phyloP scores from a whole-genome alignment of 2,329 filamentous ascomycete genomes.

The Gliomastix tumulicola region DNA sequence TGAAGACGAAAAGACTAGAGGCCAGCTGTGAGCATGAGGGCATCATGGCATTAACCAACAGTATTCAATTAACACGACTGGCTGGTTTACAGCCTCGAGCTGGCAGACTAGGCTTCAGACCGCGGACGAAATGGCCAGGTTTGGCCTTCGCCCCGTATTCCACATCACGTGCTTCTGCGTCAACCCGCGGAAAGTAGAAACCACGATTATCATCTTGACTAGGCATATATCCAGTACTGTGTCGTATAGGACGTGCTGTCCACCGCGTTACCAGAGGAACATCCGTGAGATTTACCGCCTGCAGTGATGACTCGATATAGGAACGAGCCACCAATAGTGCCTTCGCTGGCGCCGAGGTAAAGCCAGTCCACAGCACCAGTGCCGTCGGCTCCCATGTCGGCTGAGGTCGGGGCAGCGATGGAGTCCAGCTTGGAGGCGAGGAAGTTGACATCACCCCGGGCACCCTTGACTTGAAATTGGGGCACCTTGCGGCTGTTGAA shows the following conservation, averaged over 20 bases:
- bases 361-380: slow-evolving; percentile 52
- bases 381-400: slow-evolving; percentile 35
- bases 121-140: no score
- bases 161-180: no score
- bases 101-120: no score
- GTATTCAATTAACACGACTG: no score
- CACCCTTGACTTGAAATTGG: slow-evolving; percentile 47
- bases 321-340: slow-evolving; percentile 25
- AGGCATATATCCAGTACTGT: slow-evolving; percentile 52
- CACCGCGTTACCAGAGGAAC: slow-evolving; percentile 25
- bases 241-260: slow-evolving; percentile 49
- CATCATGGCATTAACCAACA: no score
- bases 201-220: no score
- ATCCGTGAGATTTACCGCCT: slow-evolving; percentile 39
- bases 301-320: slow-evolving; percentile 51
- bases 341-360: slow-evolving; percentile 32
- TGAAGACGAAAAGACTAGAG: no score
- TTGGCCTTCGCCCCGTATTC: no score
- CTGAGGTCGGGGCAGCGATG: slow-evolving; percentile 42
- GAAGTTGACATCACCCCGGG: slow-evolving; percentile 23
- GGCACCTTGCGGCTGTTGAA: slow-evolving; percentile 50
- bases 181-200: no score
- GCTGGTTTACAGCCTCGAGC: no score
- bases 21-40: no score
- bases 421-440: slow-evolving; percentile 40